A percentile compares a stretch with the other conserved stretches of the same genome.
Evolutionary conservation across 495 filamentous ascomycete species (phyloP).

Genomic region (Terfezia boudieri): DNA sequence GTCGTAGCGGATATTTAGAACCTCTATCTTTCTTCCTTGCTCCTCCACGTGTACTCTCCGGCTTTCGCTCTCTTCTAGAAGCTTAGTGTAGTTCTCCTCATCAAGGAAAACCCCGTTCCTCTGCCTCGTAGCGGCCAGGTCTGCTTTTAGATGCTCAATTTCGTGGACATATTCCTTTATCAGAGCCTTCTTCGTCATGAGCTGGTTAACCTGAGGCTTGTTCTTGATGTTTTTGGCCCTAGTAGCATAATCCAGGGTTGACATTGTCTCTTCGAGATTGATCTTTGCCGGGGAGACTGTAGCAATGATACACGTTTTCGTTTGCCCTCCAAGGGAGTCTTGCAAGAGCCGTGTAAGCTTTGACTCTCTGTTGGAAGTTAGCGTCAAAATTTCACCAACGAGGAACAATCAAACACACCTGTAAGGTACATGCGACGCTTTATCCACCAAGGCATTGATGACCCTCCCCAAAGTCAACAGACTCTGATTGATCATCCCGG

Average conservation of each 20-base stretch:
- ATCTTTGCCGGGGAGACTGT: constrained; percentile 83
- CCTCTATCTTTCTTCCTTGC: constrained; percentile 74
- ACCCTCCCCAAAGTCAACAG: constrained; percentile 83
- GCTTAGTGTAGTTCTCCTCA: constrained; percentile 60
- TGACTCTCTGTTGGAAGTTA: constrained; percentile 40
- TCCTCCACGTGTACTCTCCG: constrained; percentile 82
- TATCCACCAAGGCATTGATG: constrained; percentile 93
- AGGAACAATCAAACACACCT: constrained; percentile 16
- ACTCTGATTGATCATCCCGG: constrained; percentile 94
- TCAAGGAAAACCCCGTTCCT: constrained; percentile 88
- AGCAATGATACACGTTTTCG: constrained; percentile 96
- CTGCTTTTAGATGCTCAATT: constrained; percentile 81
- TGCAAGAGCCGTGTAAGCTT: constrained; percentile 87
- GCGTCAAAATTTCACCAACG: background rate
- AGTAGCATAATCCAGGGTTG: constrained; percentile 91
- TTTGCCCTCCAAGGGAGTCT: constrained; percentile 85
- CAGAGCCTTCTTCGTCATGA: constrained; percentile 76
- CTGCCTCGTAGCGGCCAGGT: constrained; percentile 78
- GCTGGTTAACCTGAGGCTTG: constrained; percentile 83
- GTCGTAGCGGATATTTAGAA: constrained; percentile 67
- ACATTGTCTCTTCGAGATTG: constrained; percentile 94
- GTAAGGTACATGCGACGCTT: constrained; percentile 79
- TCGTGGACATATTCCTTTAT: constrained; percentile 78
- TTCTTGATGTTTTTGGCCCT: constrained; percentile 96
- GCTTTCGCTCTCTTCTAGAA: constrained; percentile 76